Percentiles rank a stretch among this genome's conserved stretches.
Conservation (phyloP, 768 basidiomycete genomes). For the Leccinum subgranulosum region DNA sequence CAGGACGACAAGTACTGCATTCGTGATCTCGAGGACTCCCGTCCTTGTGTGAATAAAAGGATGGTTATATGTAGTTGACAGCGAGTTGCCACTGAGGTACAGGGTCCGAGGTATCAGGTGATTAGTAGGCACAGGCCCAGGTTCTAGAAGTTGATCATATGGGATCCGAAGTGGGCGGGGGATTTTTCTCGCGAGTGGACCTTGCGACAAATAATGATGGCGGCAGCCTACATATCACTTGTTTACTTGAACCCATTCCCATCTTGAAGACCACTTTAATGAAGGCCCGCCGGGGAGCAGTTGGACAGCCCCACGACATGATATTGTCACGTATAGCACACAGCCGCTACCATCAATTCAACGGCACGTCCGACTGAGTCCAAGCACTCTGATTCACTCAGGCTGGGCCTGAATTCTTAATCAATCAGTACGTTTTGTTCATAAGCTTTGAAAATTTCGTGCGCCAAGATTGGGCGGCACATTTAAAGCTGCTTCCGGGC, state of each 20-base stretch:
- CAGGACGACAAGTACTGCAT: neutral
- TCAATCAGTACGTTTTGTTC: neutral
- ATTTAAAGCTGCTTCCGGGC: neutral
- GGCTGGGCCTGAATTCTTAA: neutral
- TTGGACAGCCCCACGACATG: neutral
- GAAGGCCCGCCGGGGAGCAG: neutral
- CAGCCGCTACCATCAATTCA: neutral
- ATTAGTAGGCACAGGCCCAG: neutral
- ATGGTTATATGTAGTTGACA: neutral
- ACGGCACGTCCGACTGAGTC: neutral
- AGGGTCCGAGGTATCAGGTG: neutral
- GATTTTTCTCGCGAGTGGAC: neutral
- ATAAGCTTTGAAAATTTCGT: neutral
- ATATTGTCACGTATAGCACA: too few species aligned
- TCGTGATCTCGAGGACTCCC: neutral
- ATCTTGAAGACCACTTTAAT: neutral
- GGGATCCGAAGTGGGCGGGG: neutral
- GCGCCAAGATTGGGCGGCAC: neutral
- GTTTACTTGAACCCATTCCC: neutral
- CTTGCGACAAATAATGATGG: neutral
- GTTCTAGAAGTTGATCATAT: neutral
- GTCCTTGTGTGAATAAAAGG: neutral
- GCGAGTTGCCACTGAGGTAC: neutral
- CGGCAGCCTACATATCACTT: too few species aligned
- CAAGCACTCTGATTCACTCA: too few species aligned